Evolutionary conservation across 2,329 filamentous ascomycete species (phyloP), one percentile per base, ranked within the genome.

Genomic region (Bipolaris victoriae): DNA sequence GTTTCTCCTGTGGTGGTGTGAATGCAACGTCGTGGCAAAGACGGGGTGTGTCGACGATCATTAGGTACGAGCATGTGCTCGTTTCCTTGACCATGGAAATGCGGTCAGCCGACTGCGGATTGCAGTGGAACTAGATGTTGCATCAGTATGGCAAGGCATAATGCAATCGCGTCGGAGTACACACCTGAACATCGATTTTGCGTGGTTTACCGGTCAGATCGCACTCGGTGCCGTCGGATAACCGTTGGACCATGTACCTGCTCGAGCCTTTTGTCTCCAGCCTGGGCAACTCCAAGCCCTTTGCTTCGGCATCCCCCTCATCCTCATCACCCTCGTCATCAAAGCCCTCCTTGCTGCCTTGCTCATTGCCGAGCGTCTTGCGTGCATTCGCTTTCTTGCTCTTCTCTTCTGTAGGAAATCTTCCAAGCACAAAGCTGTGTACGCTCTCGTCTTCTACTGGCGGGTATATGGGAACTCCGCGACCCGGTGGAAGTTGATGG

Each of bases 71-170:
- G 78, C 93, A 97, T 10, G 92, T 97, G 2, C 89, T 90, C 1
- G 94, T 87, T 75, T 97, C 93, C 76, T 97, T 97, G 77, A 97
- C 96, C 87, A 91, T 92, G 41, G 89, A 89, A 67, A 97, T 97
- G 46, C 89, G 86, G 73, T 96, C 89, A 45, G 80, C 82, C 2
- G 85, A 85, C 47, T 90, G 88, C 0, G 91, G 91, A 67, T 91
- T 89, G 79, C 92, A 97, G 69, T 89, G 87, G 64, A 88, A 89
- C 76, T 89, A 31, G 13, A 18, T 7, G 48, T 33, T 1, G 9
- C 31, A 43, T 67, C 46, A 65, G 54, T 26, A 59, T 39, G 24
- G 26, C 10, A 20, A 11, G 37, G 6, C 18, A 10, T 7, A 76
- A 20, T 5, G 36, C 35, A 47, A 22, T 31, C 31, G 43, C 36